phyloP scores from a whole-genome alignment of 2,329 filamentous ascomycete species.

The Trichophyton simii region DNA sequence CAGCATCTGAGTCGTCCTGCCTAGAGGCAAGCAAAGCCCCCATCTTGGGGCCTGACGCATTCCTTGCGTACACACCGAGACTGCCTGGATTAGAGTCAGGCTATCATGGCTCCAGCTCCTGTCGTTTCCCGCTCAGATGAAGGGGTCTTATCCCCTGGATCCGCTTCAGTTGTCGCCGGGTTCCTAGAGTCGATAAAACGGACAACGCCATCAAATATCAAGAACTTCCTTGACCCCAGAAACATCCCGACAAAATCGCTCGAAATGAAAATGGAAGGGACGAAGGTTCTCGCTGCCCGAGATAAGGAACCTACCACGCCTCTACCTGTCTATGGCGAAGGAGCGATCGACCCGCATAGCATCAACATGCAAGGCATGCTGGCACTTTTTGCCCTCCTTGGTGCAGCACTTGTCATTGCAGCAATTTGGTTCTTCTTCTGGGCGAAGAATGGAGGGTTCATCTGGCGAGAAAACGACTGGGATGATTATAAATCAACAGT shows the following conservation, averaged over 20 bases:
- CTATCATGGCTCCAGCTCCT: not conserved
- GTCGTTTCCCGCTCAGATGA: not conserved
- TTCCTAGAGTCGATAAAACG: not conserved
- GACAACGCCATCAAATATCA: not conserved
- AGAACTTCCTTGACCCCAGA: not conserved
- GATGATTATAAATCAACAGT: constrained; percentile 98
- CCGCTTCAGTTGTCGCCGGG: not conserved
- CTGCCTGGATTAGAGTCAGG: not conserved
- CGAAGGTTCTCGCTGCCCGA: constrained; percentile 21
- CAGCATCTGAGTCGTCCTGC: too few species aligned
- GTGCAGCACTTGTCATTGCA: constrained; percentile 58
- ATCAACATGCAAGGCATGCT: constrained; percentile 55
- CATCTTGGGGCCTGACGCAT: not conserved
- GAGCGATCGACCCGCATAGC: constrained; percentile 28
- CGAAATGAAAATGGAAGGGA: constrained; percentile 16
- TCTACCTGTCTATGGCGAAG: constrained; percentile 18
- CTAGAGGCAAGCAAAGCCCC: not conserved
- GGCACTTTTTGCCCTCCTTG: constrained; percentile 73
- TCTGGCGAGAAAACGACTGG: constrained; percentile 78
- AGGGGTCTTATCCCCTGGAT: not conserved
- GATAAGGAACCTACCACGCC: constrained; percentile 16
- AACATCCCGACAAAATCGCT: not conserved
- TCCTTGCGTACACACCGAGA: not conserved
- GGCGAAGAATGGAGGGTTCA: constrained; percentile 90
- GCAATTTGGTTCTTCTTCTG: constrained; percentile 98